Evolutionary conservation across 805 yeast species (phyloP).

Genomic region (Candida tallmaniae): DNA sequence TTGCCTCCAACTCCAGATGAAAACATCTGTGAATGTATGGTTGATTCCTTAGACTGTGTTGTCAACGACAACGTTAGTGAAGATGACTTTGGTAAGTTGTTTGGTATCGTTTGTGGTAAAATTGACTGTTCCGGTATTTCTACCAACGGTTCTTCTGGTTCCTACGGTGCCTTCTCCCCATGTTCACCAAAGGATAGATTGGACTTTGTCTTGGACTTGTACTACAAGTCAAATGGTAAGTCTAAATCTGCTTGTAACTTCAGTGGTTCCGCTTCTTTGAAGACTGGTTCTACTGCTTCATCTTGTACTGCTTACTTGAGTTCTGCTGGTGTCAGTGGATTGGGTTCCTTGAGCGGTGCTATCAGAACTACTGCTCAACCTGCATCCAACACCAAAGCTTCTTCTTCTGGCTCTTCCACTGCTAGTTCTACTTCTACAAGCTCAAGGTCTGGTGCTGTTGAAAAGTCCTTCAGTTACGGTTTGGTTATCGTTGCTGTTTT

Average conservation of each 20-base stretch:
- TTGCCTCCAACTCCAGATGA: slow-evolving; percentile 44
- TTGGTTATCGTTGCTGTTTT: slow-evolving; percentile 11
- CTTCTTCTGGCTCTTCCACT: slow-evolving; percentile 25
- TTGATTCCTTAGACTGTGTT: slow-evolving; percentile 30
- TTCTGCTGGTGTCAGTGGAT: slow-evolving; percentile 69
- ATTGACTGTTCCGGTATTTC: slow-evolving; percentile 35
- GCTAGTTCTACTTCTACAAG: slow-evolving; percentile 18
- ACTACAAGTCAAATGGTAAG: slow-evolving; percentile 28
- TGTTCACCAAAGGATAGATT: slow-evolving; percentile 34
- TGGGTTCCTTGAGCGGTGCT: slow-evolving; percentile 47
- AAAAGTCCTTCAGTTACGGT: slow-evolving; percentile 8
- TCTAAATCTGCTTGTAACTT: slow-evolving; percentile 32
- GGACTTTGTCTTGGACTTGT: slow-evolving; percentile 35
- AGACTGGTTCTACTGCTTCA: slow-evolving; percentile 28
- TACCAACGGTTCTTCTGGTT: slow-evolving; percentile 36
- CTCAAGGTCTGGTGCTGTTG: slow-evolving; percentile 7
- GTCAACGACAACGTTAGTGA: slow-evolving; percentile 22
- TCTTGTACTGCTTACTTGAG: slow-evolving; percentile 53
- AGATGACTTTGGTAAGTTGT: slow-evolving; percentile 32
- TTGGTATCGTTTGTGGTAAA: slow-evolving; percentile 25
- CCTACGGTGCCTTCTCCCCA: slow-evolving; percentile 39
- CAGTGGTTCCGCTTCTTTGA: slow-evolving; percentile 38
- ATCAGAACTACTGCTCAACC: slow-evolving; percentile 20
- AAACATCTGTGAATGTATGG: slow-evolving; percentile 34
- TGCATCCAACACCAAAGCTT: slow-evolving; percentile 17